Evolutionary conservation across 2,329 filamentous ascomycete genomes (phyloP).

Genomic region (Dothiorella sarmentorum): DNA sequence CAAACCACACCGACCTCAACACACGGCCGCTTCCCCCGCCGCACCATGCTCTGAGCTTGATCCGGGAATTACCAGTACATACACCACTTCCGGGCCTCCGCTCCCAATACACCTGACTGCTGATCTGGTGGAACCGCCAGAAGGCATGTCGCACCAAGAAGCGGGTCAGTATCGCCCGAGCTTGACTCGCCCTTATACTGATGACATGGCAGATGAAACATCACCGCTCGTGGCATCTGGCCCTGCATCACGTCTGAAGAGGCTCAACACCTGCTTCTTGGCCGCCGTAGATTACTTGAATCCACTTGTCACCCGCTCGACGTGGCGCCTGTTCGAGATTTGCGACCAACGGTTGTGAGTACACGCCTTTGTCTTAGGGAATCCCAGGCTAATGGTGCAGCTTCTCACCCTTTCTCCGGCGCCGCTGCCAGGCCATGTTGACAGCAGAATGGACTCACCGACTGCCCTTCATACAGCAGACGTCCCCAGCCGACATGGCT

Average conservation of each 20-base stretch:
- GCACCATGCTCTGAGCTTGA: slow-evolving; percentile 3
- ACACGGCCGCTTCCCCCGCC: slow-evolving; percentile 2
- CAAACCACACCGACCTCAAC: not conserved
- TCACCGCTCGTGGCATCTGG: not conserved
- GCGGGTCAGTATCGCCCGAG: not conserved
- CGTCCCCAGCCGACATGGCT: slow-evolving; percentile 59
- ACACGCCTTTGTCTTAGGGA: not conserved
- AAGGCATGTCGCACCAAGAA: not conserved
- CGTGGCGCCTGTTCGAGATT: slow-evolving; percentile 30
- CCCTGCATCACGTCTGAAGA: not conserved
- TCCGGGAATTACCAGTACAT: no score
- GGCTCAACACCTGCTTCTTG: not conserved
- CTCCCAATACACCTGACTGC: not conserved
- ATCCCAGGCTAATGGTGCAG: slow-evolving; percentile 37
- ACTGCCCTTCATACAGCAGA: slow-evolving; percentile 56
- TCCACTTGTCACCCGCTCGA: not conserved
- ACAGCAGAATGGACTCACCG: slow-evolving; percentile 61
- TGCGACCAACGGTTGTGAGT: slow-evolving; percentile 29
- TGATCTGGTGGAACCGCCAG: not conserved
- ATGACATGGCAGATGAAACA: not conserved
- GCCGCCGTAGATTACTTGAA: not conserved
- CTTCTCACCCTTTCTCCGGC: slow-evolving; percentile 64
- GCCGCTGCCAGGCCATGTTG: slow-evolving; percentile 62
- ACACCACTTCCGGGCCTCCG: no score
- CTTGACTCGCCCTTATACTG: not conserved